These are phyloP conservation scores for Macrolepiota dolichaula DNA, from an alignment of 768 basidiomycete species.

Conservation along the genomic window DNA sequence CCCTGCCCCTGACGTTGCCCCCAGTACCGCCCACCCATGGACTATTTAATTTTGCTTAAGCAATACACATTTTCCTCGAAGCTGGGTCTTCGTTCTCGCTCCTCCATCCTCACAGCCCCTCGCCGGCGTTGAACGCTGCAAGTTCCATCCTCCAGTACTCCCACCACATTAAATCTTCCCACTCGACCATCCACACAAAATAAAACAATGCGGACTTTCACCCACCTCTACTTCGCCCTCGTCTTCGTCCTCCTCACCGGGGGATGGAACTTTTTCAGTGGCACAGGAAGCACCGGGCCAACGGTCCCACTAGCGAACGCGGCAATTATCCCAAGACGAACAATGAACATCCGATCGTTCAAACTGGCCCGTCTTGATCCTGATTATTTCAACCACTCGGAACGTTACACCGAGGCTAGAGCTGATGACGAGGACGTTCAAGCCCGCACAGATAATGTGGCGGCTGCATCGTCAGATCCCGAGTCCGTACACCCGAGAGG, in stretches of 20 bases:
- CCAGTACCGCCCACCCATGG: background rate
- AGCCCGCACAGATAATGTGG: background rate
- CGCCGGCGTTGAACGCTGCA: constrained; percentile 1
- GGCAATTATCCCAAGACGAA: background rate
- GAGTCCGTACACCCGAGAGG: background rate
- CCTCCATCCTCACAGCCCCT: background rate
- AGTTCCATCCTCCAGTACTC: background rate
- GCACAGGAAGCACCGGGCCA: background rate
- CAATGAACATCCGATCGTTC: background rate
- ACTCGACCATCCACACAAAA: background rate
- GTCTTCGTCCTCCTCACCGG: constrained; percentile 1
- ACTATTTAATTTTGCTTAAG: background rate
- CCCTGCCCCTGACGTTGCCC: background rate
- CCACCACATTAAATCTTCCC: background rate
- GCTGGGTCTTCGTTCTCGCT: constrained; percentile 1
- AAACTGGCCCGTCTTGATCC: background rate
- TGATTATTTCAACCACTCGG: background rate
- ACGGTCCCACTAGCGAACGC: background rate
- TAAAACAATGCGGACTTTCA: background rate
- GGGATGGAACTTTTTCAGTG: background rate
- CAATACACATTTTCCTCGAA: background rate
- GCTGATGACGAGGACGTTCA: background rate
- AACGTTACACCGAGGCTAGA: background rate
- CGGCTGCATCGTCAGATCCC: background rate
- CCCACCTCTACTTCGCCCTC: background rate